Base-by-base conservation (phyloP, 768 basidiomycete genomes). In the Strobilomyces confusus region DNA sequence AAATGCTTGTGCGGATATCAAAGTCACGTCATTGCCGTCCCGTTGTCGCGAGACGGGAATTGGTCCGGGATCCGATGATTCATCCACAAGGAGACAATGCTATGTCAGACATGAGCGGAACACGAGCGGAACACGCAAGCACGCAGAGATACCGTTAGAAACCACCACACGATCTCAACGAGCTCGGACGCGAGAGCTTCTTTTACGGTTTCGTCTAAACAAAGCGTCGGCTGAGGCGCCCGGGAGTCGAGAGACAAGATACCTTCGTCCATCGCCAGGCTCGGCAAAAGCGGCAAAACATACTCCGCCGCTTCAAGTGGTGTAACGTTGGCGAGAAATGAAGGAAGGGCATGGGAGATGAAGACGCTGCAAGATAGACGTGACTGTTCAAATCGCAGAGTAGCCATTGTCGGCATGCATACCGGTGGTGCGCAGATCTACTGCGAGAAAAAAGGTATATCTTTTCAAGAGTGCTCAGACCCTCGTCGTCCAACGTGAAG, bases 261-360 rank as follows among this genome's bases (percentile, higher is more conserved):
- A 91, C 92, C 92, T 67, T 91, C 84, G 63, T 95, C 92, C 70
- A 88, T 83, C 9, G 91, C 91, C 26, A 98, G 81, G 40, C 80
- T 81, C 47, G 81, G 87, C 52, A 98, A 79, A n/a, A 97, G 80
- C 1, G 95, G 95, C 19, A 95, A 73, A 52, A 98, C 91, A 65
- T 95, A 98, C 69, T 93, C 89, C 60, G 92, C 84, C 5, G 92
- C 92, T 59, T 98, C 95, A 51, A 82, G 81, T 4, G 95, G 87
- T 17, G 87, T 77, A 48, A 97, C 87, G 44, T 86, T 76, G 52
- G 77, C 71, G 32, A 98, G 80, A 70, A 89, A 85, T 3, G 82
- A 76, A n/a, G 88, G 87, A 33, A 98, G 80, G 34, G 87, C 82
- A 62, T 87, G 86, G 0, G 88, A 82, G 64, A 98, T 94, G 73